Base-by-base conservation (phyloP, 352 stramenopile genomes). In the Globisporangium paddicum region DNA sequence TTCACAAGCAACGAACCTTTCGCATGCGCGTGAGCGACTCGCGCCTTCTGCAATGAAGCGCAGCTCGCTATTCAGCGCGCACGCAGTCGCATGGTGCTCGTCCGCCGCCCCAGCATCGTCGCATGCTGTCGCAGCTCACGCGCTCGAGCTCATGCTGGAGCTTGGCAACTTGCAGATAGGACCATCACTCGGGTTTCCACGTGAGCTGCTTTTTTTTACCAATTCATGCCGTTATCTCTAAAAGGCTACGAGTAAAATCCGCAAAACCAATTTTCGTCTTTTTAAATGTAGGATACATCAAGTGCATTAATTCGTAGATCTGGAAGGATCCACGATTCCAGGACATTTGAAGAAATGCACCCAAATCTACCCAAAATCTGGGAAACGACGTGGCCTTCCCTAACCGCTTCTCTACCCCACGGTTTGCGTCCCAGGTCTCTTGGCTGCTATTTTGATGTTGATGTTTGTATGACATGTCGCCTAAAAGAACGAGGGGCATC, bases 391-490 rank as follows among this genome's bases (percentile, higher is more conserved):
- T n/a, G 9, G 38, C 3, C 21, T 41, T 51, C 52, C 25, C 25
- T 30, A 30, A 40, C 0, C 21, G 19, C 14, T 11, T 23, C 28
- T 19, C 9, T 10, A 35, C 42, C 54, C 54, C 54, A 60, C 54
- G 30, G 30, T 60, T 9, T 5, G 19, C n/a, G 54, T 60, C n/a
- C 11, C 28, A 45, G n/a, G 41, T 60, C 41, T 44, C 44, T 14
- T 3, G 18, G 32, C 7, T 52, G 46, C 10, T 5, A 18, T 16
- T 52, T 50, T 37, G 9, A 9, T 38, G 19, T 32, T 9, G 21
- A 0, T 2, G 3, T 55, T 46, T 55, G 55, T 61, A 61, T 14
- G 14, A 26, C 44, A 52, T 61, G 55, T 61, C 55, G 55, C 55
- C 21, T 14, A 32, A 8, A n/a, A 61, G 44, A 61, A 61, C 23